Evolutionary conservation across 805 yeast species (phyloP).

Genomic region (Suhomyces xylopsoci): DNA sequence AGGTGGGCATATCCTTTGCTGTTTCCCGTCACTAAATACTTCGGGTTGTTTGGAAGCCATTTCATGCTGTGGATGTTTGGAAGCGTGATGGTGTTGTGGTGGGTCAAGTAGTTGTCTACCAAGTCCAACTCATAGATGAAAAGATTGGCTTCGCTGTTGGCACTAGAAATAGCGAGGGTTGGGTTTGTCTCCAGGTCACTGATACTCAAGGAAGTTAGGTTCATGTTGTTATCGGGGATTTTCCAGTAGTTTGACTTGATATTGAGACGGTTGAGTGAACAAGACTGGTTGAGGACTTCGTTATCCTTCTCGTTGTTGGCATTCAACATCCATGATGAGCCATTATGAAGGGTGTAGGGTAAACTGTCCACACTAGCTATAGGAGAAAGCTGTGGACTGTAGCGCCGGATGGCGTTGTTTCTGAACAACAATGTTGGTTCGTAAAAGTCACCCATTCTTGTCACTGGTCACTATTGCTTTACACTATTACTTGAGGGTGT

Average conservation of each 20-base stretch:
- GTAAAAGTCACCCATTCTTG: constrained; percentile 27
- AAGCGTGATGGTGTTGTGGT: constrained; percentile 55
- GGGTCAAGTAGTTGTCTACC: constrained; percentile 44
- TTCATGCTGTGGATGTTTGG: constrained; percentile 53
- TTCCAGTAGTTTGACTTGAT: constrained; percentile 46
- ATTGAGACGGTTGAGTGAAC: constrained; percentile 38
- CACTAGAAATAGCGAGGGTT: constrained; percentile 53
- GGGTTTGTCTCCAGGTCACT: constrained; percentile 21
- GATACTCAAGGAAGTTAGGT: constrained; percentile 44
- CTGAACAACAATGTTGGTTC: constrained; percentile 43
- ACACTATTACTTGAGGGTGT: neutral
- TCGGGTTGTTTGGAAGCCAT: constrained; percentile 47
- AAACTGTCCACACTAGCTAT: constrained; percentile 18
- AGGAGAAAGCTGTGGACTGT: constrained; percentile 19
- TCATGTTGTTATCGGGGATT: constrained; percentile 41
- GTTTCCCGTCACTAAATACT: constrained; percentile 67
- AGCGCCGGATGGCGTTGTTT: constrained; percentile 36
- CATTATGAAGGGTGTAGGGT: neutral
- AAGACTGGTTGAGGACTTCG: constrained; percentile 39
- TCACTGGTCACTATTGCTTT: neutral
- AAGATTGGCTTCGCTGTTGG: constrained; percentile 42
- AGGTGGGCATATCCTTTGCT: constrained; percentile 71
- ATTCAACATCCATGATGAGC: constrained; percentile 30
- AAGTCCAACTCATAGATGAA: constrained; percentile 49
- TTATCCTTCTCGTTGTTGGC: constrained; percentile 24